Conservation (phyloP, 2,329 filamentous ascomycete species). For the Botryotinia calthae region DNA sequence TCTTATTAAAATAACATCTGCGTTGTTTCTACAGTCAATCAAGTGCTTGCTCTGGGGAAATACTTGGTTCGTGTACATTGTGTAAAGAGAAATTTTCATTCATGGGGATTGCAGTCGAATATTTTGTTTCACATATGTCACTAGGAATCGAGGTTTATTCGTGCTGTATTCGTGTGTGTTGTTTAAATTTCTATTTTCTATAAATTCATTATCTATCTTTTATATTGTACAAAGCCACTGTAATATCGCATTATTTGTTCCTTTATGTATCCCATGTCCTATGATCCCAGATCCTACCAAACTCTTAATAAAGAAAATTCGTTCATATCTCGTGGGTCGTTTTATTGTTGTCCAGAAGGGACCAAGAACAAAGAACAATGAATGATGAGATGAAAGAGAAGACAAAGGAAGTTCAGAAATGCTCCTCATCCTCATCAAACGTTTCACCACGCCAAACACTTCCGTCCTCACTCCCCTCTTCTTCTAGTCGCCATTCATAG, state of each 20-base stretch:
- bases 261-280: neutral
- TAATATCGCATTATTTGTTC: neutral
- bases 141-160: neutral
- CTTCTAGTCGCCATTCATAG: neutral
- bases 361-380: neutral
- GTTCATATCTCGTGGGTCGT: neutral
- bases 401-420: neutral
- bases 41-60: neutral
- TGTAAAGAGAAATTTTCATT: neutral
- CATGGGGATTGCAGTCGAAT: neutral
- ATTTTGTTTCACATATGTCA: neutral
- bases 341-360: neutral
- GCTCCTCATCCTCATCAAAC: neutral
- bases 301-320: neutral
- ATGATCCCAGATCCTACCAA: neutral
- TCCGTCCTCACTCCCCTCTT: neutral
- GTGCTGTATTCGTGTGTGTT: neutral
- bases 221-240: neutral
- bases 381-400: neutral
- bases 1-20: fast-evolving
- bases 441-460: neutral
- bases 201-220: neutral
- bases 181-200: neutral
- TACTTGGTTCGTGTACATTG: neutral
- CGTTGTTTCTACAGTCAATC: neutral